These are phyloP conservation scores for Camelina hispida DNA, from an alignment of 345 rosid genomes.

Conservation along the genomic window DNA sequence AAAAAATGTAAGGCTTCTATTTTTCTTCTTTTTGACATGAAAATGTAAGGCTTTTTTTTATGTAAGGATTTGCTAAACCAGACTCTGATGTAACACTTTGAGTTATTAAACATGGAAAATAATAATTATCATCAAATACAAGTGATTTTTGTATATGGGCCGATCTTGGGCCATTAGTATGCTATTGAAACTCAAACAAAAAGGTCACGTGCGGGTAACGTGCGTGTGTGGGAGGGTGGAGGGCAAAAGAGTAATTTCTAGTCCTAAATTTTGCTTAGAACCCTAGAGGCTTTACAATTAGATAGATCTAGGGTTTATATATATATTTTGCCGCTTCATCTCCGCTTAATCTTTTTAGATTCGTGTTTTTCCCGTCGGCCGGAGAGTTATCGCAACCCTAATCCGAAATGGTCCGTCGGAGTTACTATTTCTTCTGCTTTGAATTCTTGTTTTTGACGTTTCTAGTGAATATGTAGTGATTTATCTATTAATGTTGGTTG, in stretches of 20 bases:
- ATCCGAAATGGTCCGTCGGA: constrained; percentile 35
- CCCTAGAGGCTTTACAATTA: constrained; percentile 18
- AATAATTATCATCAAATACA: not conserved
- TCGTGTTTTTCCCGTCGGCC: constrained; percentile 21
- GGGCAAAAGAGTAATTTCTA: constrained; percentile 17
- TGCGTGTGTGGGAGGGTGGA: not conserved
- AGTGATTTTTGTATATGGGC: not conserved
- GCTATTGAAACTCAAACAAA: not conserved
- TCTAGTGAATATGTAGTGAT: constrained; percentile 7
- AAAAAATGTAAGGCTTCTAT: not conserved
- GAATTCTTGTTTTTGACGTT: not conserved
- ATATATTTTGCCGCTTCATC: constrained; percentile 25
- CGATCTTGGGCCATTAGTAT: not conserved
- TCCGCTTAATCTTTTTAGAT: constrained; percentile 1
- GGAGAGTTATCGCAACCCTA: constrained; percentile 20
- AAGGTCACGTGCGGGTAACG: constrained; percentile 26
- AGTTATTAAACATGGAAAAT: constrained; percentile 18
- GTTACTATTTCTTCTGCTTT: not conserved
- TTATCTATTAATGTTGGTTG: not conserved
- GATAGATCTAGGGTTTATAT: constrained; percentile 39
- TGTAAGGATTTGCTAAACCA: constrained; percentile 4
- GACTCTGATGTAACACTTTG: constrained; percentile 23
- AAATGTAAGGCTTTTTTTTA: constrained; percentile 13
- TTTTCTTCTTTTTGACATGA: too few species aligned
- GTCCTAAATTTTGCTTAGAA: constrained; percentile 4